Percentiles rank a stretch among this genome's conserved stretches.
These are phyloP conservation scores for Pseudogymnoascus pannorum DNA, from an alignment of 2,329 filamentous ascomycete genomes.

Conservation along the genomic window DNA sequence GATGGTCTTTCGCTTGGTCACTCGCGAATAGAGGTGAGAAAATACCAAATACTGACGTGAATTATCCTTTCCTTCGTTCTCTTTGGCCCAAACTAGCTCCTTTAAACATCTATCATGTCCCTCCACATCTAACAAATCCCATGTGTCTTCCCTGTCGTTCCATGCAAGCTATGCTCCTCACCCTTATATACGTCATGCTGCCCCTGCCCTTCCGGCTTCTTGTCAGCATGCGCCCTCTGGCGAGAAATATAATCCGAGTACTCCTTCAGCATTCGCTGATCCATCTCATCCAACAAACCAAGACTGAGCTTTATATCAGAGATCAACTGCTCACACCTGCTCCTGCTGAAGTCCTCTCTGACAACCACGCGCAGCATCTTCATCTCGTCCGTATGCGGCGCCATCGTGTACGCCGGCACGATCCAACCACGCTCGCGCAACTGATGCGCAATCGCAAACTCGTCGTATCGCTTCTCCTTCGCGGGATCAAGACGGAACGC, in stretches of 20 bases:
- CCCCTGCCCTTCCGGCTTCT: constrained; percentile 8
- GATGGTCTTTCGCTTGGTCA: not conserved
- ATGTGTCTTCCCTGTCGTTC: constrained; percentile 86
- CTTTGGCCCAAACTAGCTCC: too few relatives aligned
- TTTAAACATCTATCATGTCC: not conserved
- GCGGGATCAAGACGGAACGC: constrained; percentile 69
- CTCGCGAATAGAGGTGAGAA: not conserved
- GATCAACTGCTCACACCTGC: constrained; percentile 72
- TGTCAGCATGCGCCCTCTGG: not conserved
- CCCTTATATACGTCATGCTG: constrained; percentile 47
- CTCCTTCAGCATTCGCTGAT: constrained; percentile 60
- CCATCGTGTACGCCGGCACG: constrained; percentile 95
- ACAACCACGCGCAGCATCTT: constrained; percentile 93
- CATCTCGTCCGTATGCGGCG: constrained; percentile 71
- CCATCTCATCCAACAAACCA: constrained; percentile 64
- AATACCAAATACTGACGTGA: not conserved
- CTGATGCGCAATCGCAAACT: constrained; percentile 76
- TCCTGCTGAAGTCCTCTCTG: constrained; percentile 82
- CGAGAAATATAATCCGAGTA: constrained; percentile 58
- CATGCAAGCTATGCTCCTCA: constrained; percentile 82
- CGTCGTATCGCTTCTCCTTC: constrained; percentile 45
- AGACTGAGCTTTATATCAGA: constrained; percentile 72
- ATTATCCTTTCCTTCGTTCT: not conserved
- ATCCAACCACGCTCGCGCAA: constrained; percentile 86
- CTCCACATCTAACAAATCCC: constrained; percentile 56